Base-by-base conservation (phyloP, 768 basidiomycete species). In the Megacollybia marginata region DNA sequence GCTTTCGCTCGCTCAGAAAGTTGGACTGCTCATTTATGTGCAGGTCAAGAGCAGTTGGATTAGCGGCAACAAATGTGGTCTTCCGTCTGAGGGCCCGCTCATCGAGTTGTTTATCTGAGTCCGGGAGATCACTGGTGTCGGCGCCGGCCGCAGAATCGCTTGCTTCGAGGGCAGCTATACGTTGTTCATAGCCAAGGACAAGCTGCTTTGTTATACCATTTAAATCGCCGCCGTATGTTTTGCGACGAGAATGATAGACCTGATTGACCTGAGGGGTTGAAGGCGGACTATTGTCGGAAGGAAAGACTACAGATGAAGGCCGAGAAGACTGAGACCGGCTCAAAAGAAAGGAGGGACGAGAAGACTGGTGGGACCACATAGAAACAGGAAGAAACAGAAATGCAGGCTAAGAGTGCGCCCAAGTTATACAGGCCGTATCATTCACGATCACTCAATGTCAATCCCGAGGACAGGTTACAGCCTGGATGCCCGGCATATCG, bases 281-380 rank as follows among this genome's bases (percentile, higher is more conserved):
- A 15, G 38, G 15, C 8, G 15, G 15, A 40, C 15, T 40, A 15
- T 5, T 40, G 5, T 40, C 38, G 8, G 38, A 40, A 40, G 19
- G 38, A 40, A 40, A 15, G 38, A 40, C 15, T 19, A 15, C 15
- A 15, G 38, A 40, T 3, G 56, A 57, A 19, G 56, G 52, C 38
- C 55, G 53, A 9, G 53, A 49, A 31, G 56, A 28, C 23, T 28
- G 23, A 28, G 89, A 91, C 88, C 91, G 90, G 50, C 20, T 51
- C 51, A 52, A 46, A 34, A 28, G 36, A 31, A 31, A 13, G 31
- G 20, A 53, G 49, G 15, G 38, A 40, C 19, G 38, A 19, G 38
- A 40, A 40, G 38, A 40, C 15, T 40, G 19, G 15, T 40, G 19
- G 15, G 15, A 44, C 9, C 28, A 36, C 10, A 48, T 40, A 5